Percentiles rank a stretch among this genome's conserved stretches.
Evolutionary conservation across 2,329 filamentous ascomycete genomes (phyloP).

Genomic region (Cladosporium sphaerospermum): DNA sequence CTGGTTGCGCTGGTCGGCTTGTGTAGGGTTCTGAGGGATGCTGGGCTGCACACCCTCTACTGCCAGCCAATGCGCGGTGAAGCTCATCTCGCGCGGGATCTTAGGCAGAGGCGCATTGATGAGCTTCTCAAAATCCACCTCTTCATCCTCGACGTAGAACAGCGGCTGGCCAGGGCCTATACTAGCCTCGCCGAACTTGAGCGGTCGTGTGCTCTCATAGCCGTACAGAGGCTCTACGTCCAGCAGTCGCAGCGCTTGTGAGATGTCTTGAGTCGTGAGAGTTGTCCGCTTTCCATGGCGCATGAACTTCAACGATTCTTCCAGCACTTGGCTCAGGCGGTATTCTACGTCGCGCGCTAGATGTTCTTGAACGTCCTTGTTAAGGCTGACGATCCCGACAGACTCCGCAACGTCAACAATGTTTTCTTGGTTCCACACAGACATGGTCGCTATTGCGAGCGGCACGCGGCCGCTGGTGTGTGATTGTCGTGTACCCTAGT

Average conservation of each 20-base stretch:
- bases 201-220: conserved; percentile 83
- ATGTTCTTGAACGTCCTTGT: conserved; percentile 79
- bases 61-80: conserved; percentile 95
- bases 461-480: neutral
- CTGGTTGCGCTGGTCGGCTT: conserved; percentile 66
- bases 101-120: conserved; percentile 95
- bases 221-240: conserved; percentile 95
- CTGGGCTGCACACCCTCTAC: conserved; percentile 96
- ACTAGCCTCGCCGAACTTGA: conserved; percentile 89
- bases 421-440: conserved; percentile 93
- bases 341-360: conserved; percentile 94
- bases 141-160: conserved; percentile 97
- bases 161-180: conserved; percentile 88
- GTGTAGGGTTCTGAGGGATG: conserved; percentile 89
- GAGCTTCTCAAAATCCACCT: conserved; percentile 97
- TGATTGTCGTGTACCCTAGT: neutral
- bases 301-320: conserved; percentile 95
- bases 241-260: conserved; percentile 75
- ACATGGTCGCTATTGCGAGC: conserved; percentile 35
- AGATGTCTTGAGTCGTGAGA: conserved; percentile 81
- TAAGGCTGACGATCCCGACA: conserved; percentile 74
- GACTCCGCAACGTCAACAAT: conserved; percentile 95
- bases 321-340: conserved; percentile 84
- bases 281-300: conserved; percentile 80
- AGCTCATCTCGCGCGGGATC: conserved; percentile 84